Conservation (phyloP, 1,139 yeast genomes). For the Hemisphaericaspora xylofermentans region DNA sequence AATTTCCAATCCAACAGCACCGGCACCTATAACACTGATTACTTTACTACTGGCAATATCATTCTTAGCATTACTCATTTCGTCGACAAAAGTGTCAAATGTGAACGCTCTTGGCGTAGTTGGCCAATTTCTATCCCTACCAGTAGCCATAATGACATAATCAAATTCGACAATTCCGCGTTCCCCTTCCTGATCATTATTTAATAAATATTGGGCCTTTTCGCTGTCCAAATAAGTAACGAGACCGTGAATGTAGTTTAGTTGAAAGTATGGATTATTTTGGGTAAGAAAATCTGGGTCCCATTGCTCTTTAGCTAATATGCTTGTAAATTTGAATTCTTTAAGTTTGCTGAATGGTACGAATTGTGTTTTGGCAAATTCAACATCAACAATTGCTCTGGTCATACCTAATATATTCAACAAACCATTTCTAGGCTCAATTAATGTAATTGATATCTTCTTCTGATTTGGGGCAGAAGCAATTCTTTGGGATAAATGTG, state of each 20-base stretch:
- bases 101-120: slow-evolving; percentile 47
- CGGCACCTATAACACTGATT: slow-evolving; percentile 46
- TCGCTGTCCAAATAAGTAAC: slow-evolving; percentile 30
- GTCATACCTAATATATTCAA: slow-evolving; percentile 55
- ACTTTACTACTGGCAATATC: slow-evolving; percentile 23
- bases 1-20: slow-evolving; percentile 51
- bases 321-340: slow-evolving; percentile 30
- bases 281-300: slow-evolving; percentile 6
- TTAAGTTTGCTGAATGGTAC: slow-evolving; percentile 31
- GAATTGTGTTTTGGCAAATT: slow-evolving; percentile 47
- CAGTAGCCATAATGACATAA: slow-evolving; percentile 49
- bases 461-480: slow-evolving; percentile 3
- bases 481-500: slow-evolving; percentile 21
- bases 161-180: slow-evolving; percentile 40
- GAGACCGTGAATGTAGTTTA: slow-evolving; percentile 41
- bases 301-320: slow-evolving; percentile 22
- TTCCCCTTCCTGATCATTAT: slow-evolving; percentile 10
- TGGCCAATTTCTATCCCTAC: slow-evolving; percentile 55
- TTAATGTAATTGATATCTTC: slow-evolving; percentile 36
- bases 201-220: slow-evolving; percentile 24
- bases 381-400: slow-evolving; percentile 43
- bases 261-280: slow-evolving; percentile 12
- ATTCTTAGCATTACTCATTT: slow-evolving; percentile 31
- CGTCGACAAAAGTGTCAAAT: slow-evolving; percentile 26
- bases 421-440: slow-evolving; percentile 55